Percentiles rank a stretch among this genome's conserved stretches.
Conservation (phyloP, 2,329 filamentous ascomycete genomes). For the Xylaria sp. region DNA sequence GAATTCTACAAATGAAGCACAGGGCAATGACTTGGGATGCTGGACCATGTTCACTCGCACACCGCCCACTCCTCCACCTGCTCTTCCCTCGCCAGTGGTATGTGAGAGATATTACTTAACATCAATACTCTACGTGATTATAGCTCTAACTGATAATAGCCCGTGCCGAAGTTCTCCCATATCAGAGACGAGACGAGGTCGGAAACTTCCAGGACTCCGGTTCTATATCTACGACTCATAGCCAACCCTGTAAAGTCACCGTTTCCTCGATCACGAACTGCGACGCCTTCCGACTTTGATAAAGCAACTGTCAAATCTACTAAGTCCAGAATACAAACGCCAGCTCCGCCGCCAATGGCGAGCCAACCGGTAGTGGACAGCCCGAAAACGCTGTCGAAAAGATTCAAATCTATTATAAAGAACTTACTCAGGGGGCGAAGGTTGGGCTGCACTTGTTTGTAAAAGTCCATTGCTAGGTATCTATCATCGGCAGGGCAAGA, state of each 20-base stretch:
- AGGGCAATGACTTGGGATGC: not conserved
- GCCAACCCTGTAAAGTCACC: constrained; percentile 23
- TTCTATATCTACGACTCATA: constrained; percentile 26
- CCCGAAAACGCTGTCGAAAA: not conserved
- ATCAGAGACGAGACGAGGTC: constrained; percentile 16
- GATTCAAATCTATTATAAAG: constrained; percentile 1
- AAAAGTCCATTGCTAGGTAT: no score
- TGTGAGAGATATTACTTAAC: constrained; percentile 2
- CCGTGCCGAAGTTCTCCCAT: constrained; percentile 13
- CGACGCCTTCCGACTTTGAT: constrained; percentile 21
- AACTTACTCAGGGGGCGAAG: not conserved
- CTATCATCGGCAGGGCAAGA: not conserved
- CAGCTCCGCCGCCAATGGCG: constrained; percentile 7
- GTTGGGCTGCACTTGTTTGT: not conserved
- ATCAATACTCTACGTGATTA: not conserved
- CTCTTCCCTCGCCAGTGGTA: not conserved
- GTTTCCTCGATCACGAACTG: constrained; percentile 21
- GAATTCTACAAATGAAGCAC: not conserved
- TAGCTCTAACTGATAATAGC: constrained; percentile 28
- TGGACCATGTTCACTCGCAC: constrained; percentile 13
- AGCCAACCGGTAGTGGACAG: not conserved
- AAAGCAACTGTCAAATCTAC: constrained; percentile 8
- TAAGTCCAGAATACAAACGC: constrained; percentile 1
- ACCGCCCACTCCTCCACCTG: not conserved
- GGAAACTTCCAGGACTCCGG: constrained; percentile 30